A percentile compares a stretch with the other conserved stretches of the same genome.
phyloP scores from a whole-genome alignment of 164 flowering plant genomes.

The Vitis vinifera region ASM3070453v1 NC_081819.1:21747001-21747500 shows the following conservation, averaged over 20 bases:
- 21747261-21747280: conserved; percentile 49
- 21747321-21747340: conserved; percentile 37
- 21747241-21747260: conserved; percentile 63
- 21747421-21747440: conserved; percentile 60
- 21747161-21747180: neutral
- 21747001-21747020: no score
- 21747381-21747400: conserved; percentile 68
- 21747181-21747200: neutral
- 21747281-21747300: conserved; percentile 28
- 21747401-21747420: conserved; percentile 64
- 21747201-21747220: conserved; percentile 28
- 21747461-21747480: conserved; percentile 5
- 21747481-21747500: neutral
- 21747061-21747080: no score
- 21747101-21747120: no score
- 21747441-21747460: conserved; percentile 47
- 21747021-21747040: no score
- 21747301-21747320: conserved; percentile 33
- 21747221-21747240: conserved; percentile 74
- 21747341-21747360: conserved; percentile 31
- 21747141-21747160: neutral
- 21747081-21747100: no score
- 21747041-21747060: no score
- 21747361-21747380: conserved; percentile 59
- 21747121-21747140: no score